phyloP scores from a whole-genome alignment of 163 green algal species.

The Chlorella variabilis region DNA sequence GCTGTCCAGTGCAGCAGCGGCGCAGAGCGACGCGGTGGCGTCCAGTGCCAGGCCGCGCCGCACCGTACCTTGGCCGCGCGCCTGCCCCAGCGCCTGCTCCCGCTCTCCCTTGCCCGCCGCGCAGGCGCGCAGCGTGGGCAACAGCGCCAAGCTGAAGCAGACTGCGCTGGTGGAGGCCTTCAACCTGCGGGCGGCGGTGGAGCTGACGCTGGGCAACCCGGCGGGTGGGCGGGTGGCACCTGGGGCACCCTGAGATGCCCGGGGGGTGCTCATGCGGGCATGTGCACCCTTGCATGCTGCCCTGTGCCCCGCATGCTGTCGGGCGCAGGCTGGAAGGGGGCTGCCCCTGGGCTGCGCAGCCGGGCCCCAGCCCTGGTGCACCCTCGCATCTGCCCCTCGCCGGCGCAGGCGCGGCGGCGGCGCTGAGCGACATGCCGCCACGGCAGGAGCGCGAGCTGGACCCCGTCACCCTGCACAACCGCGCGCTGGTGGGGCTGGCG shows the following conservation, averaged over 20 bases:
- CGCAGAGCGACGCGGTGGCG: too few species aligned
- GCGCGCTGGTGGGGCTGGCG: slow-evolving; percentile 34
- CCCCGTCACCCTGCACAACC: slow-evolving; percentile 75
- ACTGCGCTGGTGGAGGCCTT: slow-evolving; percentile 88
- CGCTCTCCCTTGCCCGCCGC: too few species aligned
- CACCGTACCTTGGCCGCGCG: too few species aligned
- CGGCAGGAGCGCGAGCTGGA: slow-evolving; percentile 85
- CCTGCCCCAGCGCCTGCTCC: too few species aligned
- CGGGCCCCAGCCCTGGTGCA: too few species aligned
- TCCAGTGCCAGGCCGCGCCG: too few species aligned
- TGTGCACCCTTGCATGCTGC: not conserved
- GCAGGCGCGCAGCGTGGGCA: slow-evolving; percentile 80
- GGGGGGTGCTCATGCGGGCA: not conserved
- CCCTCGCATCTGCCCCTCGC: not conserved
- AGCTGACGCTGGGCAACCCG: slow-evolving; percentile 80
- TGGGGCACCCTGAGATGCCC: not conserved
- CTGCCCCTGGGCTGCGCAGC: too few species aligned
- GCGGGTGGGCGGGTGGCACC: slow-evolving; percentile 30
- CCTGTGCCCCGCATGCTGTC: not conserved
- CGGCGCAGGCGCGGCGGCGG: slow-evolving; percentile 57
- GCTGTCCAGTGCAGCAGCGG: too few species aligned
- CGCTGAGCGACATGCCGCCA: slow-evolving; percentile 84
- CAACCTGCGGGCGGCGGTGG: slow-evolving; percentile 89
- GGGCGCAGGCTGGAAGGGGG: too few species aligned
- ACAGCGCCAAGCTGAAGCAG: slow-evolving; percentile 83